Percentiles rank a stretch among this genome's conserved stretches.
Conservation (phyloP, 768 basidiomycete species). For the Pleurotus cornucopiae region DNA sequence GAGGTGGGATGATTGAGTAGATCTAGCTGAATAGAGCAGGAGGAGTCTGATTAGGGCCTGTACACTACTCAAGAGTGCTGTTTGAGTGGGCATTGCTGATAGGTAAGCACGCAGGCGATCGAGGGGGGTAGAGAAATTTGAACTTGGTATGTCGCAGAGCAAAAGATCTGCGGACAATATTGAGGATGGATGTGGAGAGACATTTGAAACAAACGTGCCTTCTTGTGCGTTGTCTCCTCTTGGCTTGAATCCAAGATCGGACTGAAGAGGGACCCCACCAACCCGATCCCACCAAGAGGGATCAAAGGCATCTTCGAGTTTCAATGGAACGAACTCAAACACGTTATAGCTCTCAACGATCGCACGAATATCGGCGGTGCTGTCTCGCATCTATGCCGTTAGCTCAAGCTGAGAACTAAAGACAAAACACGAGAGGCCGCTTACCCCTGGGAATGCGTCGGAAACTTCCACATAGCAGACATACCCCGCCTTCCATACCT, state of each 20-base stretch:
- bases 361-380: constrained; percentile 45
- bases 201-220: constrained; percentile 27
- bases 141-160: constrained; percentile 20
- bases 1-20: constrained; percentile 64
- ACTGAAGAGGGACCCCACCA: constrained; percentile 23
- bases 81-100: constrained; percentile 67
- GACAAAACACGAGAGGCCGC: constrained; percentile 19
- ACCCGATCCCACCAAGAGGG: constrained; percentile 57
- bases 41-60: constrained; percentile 62
- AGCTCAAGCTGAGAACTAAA: constrained; percentile 10
- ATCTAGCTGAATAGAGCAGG: constrained; percentile 60
- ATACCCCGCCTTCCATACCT: constrained; percentile 56
- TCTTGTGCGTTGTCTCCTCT: constrained; percentile 47
- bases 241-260: constrained; percentile 25
- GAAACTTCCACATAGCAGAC: constrained; percentile 73
- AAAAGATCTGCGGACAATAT: constrained; percentile 23
- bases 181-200: not conserved
- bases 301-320: constrained; percentile 75
- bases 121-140: constrained; percentile 14
- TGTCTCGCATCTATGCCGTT: constrained; percentile 44
- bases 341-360: constrained; percentile 44
- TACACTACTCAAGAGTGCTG: constrained; percentile 58
- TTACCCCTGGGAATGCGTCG: constrained; percentile 55
- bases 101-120: constrained; percentile 47
- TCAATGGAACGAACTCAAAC: constrained; percentile 58